Base-by-base conservation (phyloP, 2,329 filamentous ascomycete species). In the Pseudogymnoascus sp. region DNA sequence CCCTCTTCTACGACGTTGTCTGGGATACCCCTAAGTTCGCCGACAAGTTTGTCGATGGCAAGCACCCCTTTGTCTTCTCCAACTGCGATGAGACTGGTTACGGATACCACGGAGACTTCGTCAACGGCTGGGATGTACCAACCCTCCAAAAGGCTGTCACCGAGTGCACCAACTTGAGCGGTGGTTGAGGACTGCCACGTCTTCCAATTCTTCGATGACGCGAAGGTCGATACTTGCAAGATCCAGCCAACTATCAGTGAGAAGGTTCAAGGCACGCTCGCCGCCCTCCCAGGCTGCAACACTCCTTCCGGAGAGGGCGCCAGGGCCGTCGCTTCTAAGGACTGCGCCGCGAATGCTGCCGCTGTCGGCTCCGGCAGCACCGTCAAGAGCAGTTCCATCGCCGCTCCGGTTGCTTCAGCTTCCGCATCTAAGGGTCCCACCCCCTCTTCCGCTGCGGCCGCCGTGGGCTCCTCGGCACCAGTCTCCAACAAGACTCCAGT, bases 1-100 rank as follows among this genome's bases (percentile, higher is more conserved):
- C 82, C 6, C 75, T 87, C 64, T 85, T 87, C 73, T 84, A 79
- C 69, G 84, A 86, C 72, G 78, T 84, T 63, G 78, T 81, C 63
- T 87, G 79, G 77, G 72, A 79, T 66, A 82, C 82, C 4, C 73
- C 78, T 61, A 74, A 74, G 14, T 84, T 81, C 72, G 78, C 75
- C 11, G 76, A 79, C 65, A 67, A 75, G 68, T 82, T 79, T 76
- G 75, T 75, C 59, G 67, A 67, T 7, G 67, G 71, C 63, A 70
- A 73, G n/a, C 79, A 81, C 63, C 78, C 78, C 3, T 84, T 84
- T 66, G 79, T 84, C 37, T 78, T 83, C 59, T 75, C 81, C 0
- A 77, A 75, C 61, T 80, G 80, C 42, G 79, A 82, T 61, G 69
- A 75, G 16, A 82, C 80, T 0, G 82, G 82, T 56, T 82, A 78